These are phyloP conservation scores for Macrophomina phaseolina DNA, from an alignment of 2,329 filamentous ascomycete species.

Conservation along the genomic window DNA sequence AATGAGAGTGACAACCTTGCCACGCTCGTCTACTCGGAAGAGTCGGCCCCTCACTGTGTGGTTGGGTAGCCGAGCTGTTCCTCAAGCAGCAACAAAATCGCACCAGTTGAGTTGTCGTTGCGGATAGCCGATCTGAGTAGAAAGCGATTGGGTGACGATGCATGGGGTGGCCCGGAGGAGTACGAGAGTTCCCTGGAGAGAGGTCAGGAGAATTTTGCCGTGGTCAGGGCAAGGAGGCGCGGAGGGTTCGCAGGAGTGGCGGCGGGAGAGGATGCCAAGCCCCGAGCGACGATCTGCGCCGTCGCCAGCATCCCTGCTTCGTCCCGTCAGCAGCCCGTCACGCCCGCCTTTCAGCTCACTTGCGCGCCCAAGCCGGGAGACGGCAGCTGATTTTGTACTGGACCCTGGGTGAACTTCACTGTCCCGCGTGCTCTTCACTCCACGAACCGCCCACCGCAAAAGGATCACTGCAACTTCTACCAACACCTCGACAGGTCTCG, in stretches of 20 bases:
- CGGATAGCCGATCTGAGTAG: neutral
- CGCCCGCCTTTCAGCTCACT: constrained; percentile 2
- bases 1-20: neutral
- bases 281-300: neutral
- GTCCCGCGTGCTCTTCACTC: neutral
- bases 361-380: neutral
- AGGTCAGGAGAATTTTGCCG: neutral
- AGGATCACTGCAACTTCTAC: neutral
- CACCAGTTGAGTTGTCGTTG: neutral
- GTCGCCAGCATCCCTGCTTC: neutral
- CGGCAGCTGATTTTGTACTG: constrained; percentile 3
- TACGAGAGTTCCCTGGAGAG: no score
- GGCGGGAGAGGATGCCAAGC: constrained; percentile 3
- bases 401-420: neutral
- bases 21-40: constrained; percentile 4
- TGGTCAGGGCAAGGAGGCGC: neutral
- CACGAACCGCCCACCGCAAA: neutral
- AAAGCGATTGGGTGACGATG: neutral
- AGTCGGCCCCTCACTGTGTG: neutral
- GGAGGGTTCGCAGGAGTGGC: constrained; percentile 9
- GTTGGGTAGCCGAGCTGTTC: neutral
- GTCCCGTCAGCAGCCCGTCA: neutral
- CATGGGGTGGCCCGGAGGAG: neutral
- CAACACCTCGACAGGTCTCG: neutral
- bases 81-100: neutral